Base-by-base conservation (phyloP, 2,329 filamentous ascomycete genomes). In the Cladosporium sphaerospermum region DNA sequence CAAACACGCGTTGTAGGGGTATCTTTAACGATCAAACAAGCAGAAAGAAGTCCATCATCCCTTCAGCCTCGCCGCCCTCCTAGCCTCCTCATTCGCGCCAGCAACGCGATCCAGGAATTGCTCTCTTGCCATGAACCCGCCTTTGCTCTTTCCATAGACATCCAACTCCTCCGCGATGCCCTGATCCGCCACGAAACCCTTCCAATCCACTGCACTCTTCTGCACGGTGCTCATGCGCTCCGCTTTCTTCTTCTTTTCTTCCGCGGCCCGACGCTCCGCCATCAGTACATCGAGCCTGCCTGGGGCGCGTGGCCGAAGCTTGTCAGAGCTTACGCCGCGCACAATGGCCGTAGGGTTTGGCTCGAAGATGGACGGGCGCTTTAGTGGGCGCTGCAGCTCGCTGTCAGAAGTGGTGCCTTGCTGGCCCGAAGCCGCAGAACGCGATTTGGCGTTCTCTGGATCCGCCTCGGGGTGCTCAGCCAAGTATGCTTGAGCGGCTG, bases 161-260 rank as follows among this genome's bases (percentile, higher is more conserved):
- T 79, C 76, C 62, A 85, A 65, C 65, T 85, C 82, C 54, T 83
- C 81, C 53, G 77, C 76, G 54, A 84, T 77, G 31, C 81, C 81
- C 43, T 78, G 75, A 50, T 78, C 70, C 62, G 83, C 79, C 39
- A 85, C 82, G 61, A 82, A 83, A 9, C 77, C 75, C 16, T 79
- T 81, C 82, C 82, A 85, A 60, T 85, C 82, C 61, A 84, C 70
- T 50, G 81, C 76, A 31, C 79, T 83, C 67, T 85, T 85, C 67
- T 84, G 81, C 46, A 85, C 80, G 0, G 82, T 83, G 59, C 83
- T 85, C 69, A 85, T 77, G 62, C 83, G 84, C 54, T 79, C 77
- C 18, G 61, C 78, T 70, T 69, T 76, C 60, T 55, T 64, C 64
- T 58, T 69, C 55, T 54, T 60, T 58, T 65, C 67, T 59, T 54